A percentile compares a stretch with the other conserved stretches of the same genome.
Conservation (phyloP, 192 early-diverging fungal species). For the Gigaspora rosea region DNA sequence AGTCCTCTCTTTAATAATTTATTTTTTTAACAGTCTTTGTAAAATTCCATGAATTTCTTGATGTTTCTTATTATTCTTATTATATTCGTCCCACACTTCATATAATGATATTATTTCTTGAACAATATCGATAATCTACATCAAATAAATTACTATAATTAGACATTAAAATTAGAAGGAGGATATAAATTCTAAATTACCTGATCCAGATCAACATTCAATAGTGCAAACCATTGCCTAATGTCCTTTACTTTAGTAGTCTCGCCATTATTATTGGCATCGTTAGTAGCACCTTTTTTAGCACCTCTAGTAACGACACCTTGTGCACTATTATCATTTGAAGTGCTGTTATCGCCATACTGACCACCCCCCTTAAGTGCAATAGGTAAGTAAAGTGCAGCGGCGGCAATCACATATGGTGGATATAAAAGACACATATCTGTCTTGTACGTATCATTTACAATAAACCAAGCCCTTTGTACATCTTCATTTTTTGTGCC, state of each 20-base stretch:
- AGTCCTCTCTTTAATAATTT: not conserved
- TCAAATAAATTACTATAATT: not conserved
- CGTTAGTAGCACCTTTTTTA: conserved; percentile 27
- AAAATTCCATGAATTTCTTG: conserved; percentile 20
- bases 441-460: conserved; percentile 84
- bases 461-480: conserved; percentile 66
- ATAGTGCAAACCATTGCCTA: conserved; percentile 76
- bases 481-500: conserved; percentile 53
- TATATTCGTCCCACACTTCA: conserved; percentile 65
- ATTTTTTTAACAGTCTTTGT: not conserved
- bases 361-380: conserved; percentile 48
- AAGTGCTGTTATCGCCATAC: conserved; percentile 27
- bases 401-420: conserved; percentile 86
- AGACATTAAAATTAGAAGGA: not conserved
- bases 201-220: conserved; percentile 80
- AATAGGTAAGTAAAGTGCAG: conserved; percentile 73
- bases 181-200: conserved; percentile 36
- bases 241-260: conserved; percentile 58
- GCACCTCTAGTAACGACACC: conserved; percentile 28
- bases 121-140: conserved; percentile 67
- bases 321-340: conserved; percentile 14
- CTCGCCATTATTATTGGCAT: conserved; percentile 32
- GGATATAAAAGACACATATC: conserved; percentile 84
- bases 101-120: conserved; percentile 77
- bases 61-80: conserved; percentile 52